phyloP scores from a whole-genome alignment of 495 filamentous ascomycete species.

The Neurospora intermedia region DNA sequence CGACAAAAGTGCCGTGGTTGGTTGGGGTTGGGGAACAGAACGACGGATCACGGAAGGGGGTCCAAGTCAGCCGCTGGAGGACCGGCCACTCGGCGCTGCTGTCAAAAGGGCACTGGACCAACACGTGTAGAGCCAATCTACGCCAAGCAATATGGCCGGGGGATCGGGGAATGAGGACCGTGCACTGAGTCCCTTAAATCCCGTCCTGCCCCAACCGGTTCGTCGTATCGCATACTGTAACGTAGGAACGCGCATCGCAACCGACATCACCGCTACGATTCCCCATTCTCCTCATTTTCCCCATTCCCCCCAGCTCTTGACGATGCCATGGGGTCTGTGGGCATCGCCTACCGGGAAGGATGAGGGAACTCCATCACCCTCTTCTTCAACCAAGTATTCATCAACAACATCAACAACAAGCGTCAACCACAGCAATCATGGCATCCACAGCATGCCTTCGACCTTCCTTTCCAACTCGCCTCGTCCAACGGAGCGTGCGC shows the following conservation, averaged over 20 bases:
- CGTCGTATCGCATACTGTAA: not conserved
- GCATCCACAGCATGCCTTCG: not conserved
- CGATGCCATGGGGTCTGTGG: slow-evolving; percentile 19
- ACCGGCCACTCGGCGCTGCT: not conserved
- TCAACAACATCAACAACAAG: not conserved
- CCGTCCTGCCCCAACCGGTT: not conserved
- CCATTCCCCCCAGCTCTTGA: slow-evolving; percentile 1
- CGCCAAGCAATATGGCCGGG: not conserved
- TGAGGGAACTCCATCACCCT: not conserved
- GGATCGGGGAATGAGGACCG: not conserved
- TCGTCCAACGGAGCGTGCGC: not conserved
- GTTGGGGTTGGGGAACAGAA: not conserved
- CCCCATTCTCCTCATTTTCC: not conserved
- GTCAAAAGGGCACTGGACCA: not conserved
- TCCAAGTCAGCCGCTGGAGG: not conserved
- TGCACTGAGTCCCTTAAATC: not conserved
- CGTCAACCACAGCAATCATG: not conserved
- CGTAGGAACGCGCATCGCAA: not conserved
- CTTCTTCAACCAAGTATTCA: not conserved
- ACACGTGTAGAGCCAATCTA: not conserved
- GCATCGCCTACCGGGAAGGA: slow-evolving; percentile 6
- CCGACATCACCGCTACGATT: not conserved
- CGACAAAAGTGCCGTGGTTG: not conserved
- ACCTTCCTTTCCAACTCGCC: not conserved
- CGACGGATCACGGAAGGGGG: not conserved